phyloP scores from a whole-genome alignment of 179 eudicot genomes.

The Actinidia arguta region DNA sequence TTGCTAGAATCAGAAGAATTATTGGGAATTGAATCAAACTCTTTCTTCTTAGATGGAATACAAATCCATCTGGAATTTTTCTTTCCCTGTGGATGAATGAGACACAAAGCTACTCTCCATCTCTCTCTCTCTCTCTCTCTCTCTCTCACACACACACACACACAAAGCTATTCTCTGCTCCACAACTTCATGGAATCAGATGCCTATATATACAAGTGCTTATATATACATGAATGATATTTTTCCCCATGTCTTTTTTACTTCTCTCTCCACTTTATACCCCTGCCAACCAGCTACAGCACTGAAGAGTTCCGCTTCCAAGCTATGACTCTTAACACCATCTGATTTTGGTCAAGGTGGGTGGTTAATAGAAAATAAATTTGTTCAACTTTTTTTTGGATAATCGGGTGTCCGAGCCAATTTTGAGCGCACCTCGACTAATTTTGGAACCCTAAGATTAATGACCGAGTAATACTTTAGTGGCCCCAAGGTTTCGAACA shows the following conservation, averaged over 20 bases:
- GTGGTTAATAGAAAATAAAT: no score
- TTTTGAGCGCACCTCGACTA: no score
- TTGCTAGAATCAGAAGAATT: not conserved
- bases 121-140: not conserved
- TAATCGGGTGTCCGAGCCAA: no score
- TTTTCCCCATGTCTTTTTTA: not conserved
- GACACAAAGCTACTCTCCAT: constrained; percentile 32
- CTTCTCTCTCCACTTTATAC: constrained; percentile 7
- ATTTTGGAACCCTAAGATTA: no score
- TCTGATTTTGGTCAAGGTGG: no score
- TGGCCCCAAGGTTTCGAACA: no score
- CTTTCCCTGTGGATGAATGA: constrained; percentile 19
- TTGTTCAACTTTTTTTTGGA: no score
- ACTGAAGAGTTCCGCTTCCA: constrained; percentile 3
- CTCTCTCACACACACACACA: no score
- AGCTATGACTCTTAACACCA: not conserved
- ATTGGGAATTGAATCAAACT: constrained; percentile 24
- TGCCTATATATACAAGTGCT: constrained; percentile 16
- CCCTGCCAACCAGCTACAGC: constrained; percentile 20
- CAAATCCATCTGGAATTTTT: constrained; percentile 7
- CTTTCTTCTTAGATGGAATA: not conserved
- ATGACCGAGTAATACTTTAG: no score
- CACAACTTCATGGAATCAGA: constrained; percentile 38
- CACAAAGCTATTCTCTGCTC: constrained; percentile 17
- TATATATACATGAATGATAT: not conserved